Conservation (phyloP, 2,329 filamentous ascomycete genomes). For the Hypoxylon sp. region DNA sequence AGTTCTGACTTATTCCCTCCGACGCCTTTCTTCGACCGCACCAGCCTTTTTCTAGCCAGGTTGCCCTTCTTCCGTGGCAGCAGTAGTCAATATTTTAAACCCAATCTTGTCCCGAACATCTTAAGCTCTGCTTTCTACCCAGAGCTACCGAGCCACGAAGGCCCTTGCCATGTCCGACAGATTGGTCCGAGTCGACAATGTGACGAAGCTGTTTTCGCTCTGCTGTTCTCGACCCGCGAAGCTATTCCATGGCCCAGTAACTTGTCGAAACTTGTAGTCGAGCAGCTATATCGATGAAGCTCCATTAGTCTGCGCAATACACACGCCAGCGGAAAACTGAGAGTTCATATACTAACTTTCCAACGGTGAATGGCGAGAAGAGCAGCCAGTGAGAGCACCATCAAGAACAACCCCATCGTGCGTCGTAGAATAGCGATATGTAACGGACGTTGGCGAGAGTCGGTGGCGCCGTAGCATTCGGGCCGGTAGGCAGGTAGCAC, state of each 20-base stretch:
- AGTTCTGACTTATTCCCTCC: neutral
- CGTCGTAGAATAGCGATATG: constrained; percentile 2
- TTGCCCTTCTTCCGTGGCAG: neutral
- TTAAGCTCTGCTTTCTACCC: neutral
- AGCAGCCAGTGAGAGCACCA: constrained; percentile 15
- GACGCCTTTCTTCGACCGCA: neutral
- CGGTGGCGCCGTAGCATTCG: neutral
- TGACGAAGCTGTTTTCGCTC: neutral
- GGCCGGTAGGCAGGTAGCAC: neutral
- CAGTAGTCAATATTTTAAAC: neutral
- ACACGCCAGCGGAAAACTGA: too few species aligned
- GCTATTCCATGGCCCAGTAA: neutral
- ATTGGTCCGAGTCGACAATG: neutral
- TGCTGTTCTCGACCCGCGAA: neutral
- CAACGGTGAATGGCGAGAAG: constrained; percentile 26
- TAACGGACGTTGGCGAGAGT: neutral
- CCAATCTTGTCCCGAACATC: neutral
- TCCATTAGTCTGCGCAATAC: neutral
- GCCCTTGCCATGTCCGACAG: neutral
- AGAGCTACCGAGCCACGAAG: neutral
- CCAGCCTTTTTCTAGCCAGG: neutral
- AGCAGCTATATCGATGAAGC: neutral
- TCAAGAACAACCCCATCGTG: constrained; percentile 4
- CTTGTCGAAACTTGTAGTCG: neutral
- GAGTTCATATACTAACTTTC: constrained; percentile 11